phyloP scores from a whole-genome alignment of 2,329 filamentous ascomycete genomes.

The Microcera coccophila region DNA sequence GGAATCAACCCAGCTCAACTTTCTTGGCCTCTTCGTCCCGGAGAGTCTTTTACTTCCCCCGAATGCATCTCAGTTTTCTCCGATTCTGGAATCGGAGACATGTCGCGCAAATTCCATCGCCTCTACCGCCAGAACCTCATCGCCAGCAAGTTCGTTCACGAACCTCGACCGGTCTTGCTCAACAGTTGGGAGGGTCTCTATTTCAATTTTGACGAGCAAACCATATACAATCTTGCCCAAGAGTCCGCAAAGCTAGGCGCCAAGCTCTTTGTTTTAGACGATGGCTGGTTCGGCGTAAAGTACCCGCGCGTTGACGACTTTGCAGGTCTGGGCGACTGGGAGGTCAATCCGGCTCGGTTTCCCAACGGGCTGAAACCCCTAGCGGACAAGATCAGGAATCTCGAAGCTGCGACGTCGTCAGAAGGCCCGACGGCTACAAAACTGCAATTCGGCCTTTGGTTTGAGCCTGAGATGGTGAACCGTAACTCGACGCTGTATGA shows the following conservation, averaged over 20 bases:
- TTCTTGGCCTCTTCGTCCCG: slow-evolving; percentile 53
- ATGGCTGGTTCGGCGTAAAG: slow-evolving; percentile 62
- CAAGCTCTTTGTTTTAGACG: slow-evolving; percentile 62
- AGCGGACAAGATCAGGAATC: slow-evolving; percentile 47
- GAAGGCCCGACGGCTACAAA: slow-evolving; percentile 36
- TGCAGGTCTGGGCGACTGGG: slow-evolving; percentile 61
- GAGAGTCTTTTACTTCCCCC: slow-evolving; percentile 56
- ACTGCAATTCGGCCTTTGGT: slow-evolving; percentile 61
- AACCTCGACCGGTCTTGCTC: slow-evolving; percentile 52
- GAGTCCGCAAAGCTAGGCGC: slow-evolving; percentile 56
- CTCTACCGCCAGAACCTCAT: slow-evolving; percentile 60
- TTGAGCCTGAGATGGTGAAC: slow-evolving; percentile 67
- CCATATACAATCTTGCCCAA: slow-evolving; percentile 51
- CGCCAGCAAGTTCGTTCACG: slow-evolving; percentile 49
- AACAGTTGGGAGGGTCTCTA: slow-evolving; percentile 65
- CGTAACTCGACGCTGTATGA: slow-evolving; percentile 58
- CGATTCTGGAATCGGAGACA: slow-evolving; percentile 53
- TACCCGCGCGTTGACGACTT: slow-evolving; percentile 56
- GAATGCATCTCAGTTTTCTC: slow-evolving; percentile 63
- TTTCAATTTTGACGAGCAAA: slow-evolving; percentile 55
- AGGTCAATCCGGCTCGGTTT: slow-evolving; percentile 54
- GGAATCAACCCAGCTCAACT: slow-evolving; percentile 60
- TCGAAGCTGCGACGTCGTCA: slow-evolving; percentile 44
- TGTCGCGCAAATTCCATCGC: slow-evolving; percentile 59
- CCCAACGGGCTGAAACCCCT: slow-evolving; percentile 53